Conservation (phyloP, 805 yeast genomes). For the Ogataea trehalophila region DNA sequence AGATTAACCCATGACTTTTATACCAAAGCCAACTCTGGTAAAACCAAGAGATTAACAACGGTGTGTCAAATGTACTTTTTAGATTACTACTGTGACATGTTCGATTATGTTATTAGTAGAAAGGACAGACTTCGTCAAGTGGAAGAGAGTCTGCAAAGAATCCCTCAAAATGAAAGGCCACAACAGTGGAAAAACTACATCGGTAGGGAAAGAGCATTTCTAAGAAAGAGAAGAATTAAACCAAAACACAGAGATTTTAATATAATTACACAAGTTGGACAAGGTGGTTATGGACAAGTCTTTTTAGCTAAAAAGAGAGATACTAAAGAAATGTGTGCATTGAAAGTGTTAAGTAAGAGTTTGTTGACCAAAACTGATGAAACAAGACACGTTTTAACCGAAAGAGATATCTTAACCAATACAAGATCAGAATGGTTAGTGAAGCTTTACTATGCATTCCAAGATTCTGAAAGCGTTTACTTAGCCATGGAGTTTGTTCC, state of each 20-base stretch:
- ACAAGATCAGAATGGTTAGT: slow-evolving; percentile 96
- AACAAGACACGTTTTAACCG: slow-evolving; percentile 92
- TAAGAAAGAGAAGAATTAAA: slow-evolving; percentile 84
- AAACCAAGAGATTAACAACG: slow-evolving; percentile 79
- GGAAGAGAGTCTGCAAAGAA: slow-evolving; percentile 42
- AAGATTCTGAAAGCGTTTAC: slow-evolving; percentile 83
- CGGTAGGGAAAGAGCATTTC: slow-evolving; percentile 76
- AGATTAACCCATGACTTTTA: slow-evolving; percentile 42
- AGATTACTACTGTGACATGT: slow-evolving; percentile 93
- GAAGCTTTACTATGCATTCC: slow-evolving; percentile 89
- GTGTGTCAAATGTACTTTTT: slow-evolving; percentile 92
- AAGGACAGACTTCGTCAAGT: slow-evolving; percentile 77
- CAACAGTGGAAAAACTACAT: slow-evolving; percentile 73
- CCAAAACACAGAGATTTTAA: slow-evolving; percentile 95
- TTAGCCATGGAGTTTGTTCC: slow-evolving; percentile 99
- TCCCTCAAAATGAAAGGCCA: slow-evolving; percentile 36
- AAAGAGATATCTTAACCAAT: slow-evolving; percentile 94
- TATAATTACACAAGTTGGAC: slow-evolving; percentile 97
- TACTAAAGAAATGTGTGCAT: slow-evolving; percentile 91
- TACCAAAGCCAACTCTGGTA: slow-evolving; percentile 58
- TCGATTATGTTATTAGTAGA: slow-evolving; percentile 85
- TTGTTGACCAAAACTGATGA: slow-evolving; percentile 86
- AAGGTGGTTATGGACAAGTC: slow-evolving; percentile 99
- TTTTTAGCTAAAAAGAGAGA: slow-evolving; percentile 91
- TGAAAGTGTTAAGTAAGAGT: slow-evolving; percentile 85